A percentile compares a stretch with the other conserved stretches of the same genome.
Conservation (phyloP, 2,329 filamentous ascomycete species). For the Neofusicoccum sp. region DNA sequence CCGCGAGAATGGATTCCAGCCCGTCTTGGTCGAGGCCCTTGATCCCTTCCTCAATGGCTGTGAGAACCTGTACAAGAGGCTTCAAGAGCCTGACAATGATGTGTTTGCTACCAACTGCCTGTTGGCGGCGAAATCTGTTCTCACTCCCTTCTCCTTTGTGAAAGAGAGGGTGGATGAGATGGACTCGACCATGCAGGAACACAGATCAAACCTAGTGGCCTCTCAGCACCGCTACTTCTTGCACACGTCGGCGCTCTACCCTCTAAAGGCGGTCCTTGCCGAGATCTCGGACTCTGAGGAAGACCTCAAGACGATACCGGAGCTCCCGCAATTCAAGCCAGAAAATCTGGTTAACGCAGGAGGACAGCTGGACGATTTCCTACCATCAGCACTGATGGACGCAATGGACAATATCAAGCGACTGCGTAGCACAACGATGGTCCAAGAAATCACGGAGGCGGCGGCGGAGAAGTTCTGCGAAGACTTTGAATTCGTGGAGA, state of each 20-base stretch:
- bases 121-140: slow-evolving; percentile 54
- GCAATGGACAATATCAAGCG: slow-evolving; percentile 76
- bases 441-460: slow-evolving; percentile 74
- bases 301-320: slow-evolving; percentile 56
- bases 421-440: slow-evolving; percentile 69
- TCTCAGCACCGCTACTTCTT: slow-evolving; percentile 73
- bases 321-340: slow-evolving; percentile 58
- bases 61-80: slow-evolving; percentile 62
- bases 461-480: slow-evolving; percentile 81
- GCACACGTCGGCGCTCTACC: slow-evolving; percentile 68
- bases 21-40: slow-evolving; percentile 73
- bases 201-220: slow-evolving; percentile 59
- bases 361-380: slow-evolving; percentile 80
- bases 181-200: slow-evolving; percentile 54
- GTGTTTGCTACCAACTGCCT: slow-evolving; percentile 75
- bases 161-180: slow-evolving; percentile 56
- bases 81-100: slow-evolving; percentile 59
- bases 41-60: slow-evolving; percentile 83
- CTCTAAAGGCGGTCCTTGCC: slow-evolving; percentile 60
- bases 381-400: slow-evolving; percentile 91
- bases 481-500: slow-evolving; percentile 74
- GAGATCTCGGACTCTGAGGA: slow-evolving; percentile 42
- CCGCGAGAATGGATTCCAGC: slow-evolving; percentile 68
- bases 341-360: slow-evolving; percentile 64
- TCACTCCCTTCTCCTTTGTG: slow-evolving; percentile 65